Base-by-base conservation (phyloP, 1,284 basidiomycete species). In the Trichosporon asahii region DNA sequence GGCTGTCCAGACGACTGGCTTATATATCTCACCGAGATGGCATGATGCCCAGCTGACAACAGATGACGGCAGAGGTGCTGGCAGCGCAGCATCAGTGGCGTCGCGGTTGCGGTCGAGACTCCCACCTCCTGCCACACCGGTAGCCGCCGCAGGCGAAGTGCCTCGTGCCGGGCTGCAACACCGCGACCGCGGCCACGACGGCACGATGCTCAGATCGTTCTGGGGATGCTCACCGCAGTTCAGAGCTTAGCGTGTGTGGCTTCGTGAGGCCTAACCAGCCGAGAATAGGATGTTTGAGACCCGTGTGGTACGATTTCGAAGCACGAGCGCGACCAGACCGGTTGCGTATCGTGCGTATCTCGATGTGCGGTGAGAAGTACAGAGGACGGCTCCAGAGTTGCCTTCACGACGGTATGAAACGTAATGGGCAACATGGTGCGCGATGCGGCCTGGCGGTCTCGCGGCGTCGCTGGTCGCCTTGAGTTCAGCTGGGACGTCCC, bases 21-120 rank as follows among this genome's bases (percentile, higher is more conserved):
- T 61, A 61, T 61, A 61, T 61, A 61, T 61, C 29, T 61, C 57
- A 31, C 18, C 14, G 27, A 61, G 57, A 61, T 61, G 27, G 57
- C 57, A 31, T 31, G 57, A 15, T n/a, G 35, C 21, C 14, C 49
- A 53, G 21, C 49, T 53, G 49, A 53, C 49, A 23, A 4, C 3
- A 5, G 23, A 11, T 53, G 49, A 53, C 49, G 49, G 23, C 49
- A 53, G 49, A 53, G 11, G 21, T 53, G n/a, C 9, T 53, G 11
- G 49, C 21, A 53, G 49, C 49, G 49, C n/a, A 25, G 49, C 49
- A 25, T 21, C 49, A 53, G 49, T 9, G 18, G 49, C 40, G 7
- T 12, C 18, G 18, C 15, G 7, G 11, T 53, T 12, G n/a, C 49
- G 9, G 49, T 53, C 18, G 18, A 18, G 5, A 9, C 18, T 53